Base-by-base conservation (phyloP, 1,139 yeast genomes). In the Yamadazyma trypodendri region DNA sequence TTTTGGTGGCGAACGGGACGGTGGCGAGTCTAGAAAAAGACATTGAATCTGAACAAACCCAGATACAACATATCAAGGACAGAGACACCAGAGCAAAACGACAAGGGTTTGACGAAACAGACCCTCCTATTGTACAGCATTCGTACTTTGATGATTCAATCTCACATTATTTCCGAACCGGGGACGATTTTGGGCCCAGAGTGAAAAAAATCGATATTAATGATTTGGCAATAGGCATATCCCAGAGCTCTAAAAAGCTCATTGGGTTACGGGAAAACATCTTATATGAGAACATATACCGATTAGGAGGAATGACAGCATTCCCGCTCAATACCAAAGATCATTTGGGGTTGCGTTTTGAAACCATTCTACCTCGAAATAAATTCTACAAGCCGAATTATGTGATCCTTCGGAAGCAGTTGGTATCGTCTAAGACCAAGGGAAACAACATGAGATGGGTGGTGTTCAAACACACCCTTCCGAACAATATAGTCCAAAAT, bases 261-360 rank as follows among this genome's bases (percentile, higher is more conserved):
- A 45, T 61, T 2, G 65, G 61, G 27, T 32, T 55, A 22, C 54
- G 55, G 21, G 66, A 63, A 30, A 60, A 61, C 45, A 63, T 67
- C 12, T 44, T 69, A 15, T 60, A 58, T 37, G 76, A 70, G 40
- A 67, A 66, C 40, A 52, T 69, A 13, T 57, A 54, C 41, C 42
- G 76, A 29, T 53, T 68, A 41, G 68, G 61, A 3, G 75, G 75
- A 3, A 45, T 65, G 22, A 68, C 76, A 0, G 69, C 71, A 0
- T 70, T 70, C 43, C 72, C 74, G 2, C 45, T 70, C 31, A 65
- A 66, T 38, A 52, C 54, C 30, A 43, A 50, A 12, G 58, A 57
- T 23, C 43, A 59, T 11, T 38, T 68, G 32, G 76, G 76, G 0
- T 33, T 70, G 12, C 49, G 76, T 12, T 68, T 69, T 42, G 76